phyloP scores from a whole-genome alignment of 1,284 basidiomycete genomes.

The Ustilago sp. region DNA sequence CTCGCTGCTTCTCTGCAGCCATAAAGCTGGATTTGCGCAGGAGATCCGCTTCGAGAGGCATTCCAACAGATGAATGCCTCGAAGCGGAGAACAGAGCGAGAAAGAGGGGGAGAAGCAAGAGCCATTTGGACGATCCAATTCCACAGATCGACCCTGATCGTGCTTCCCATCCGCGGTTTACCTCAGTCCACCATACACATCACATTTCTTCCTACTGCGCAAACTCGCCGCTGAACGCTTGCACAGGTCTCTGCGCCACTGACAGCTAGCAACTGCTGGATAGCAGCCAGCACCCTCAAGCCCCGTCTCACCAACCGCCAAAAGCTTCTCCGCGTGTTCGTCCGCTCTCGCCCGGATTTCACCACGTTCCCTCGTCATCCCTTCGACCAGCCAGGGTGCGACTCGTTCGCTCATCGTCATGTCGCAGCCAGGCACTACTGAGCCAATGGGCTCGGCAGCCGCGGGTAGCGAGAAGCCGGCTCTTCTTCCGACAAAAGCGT shows the following conservation, averaged over 20 bases:
- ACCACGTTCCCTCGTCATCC: neutral
- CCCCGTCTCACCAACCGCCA: neutral
- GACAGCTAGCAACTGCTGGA: neutral
- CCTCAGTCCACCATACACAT: neutral
- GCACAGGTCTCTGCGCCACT: neutral
- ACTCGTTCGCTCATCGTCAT: constrained; percentile 1
- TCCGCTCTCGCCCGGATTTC: too few relatives aligned
- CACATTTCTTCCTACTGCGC: neutral
- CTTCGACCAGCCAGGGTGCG: neutral
- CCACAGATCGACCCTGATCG: constrained; percentile 1
- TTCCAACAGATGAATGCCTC: constrained; percentile 10
- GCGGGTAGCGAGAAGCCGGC: constrained; percentile 6
- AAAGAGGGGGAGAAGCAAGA: neutral
- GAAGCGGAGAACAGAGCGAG: constrained; percentile 28
- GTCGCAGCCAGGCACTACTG: constrained; percentile 30
- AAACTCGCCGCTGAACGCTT: neutral
- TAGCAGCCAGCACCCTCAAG: neutral
- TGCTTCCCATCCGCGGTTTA: constrained; percentile 7
- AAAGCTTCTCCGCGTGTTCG: neutral
- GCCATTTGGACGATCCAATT: constrained; percentile 1
- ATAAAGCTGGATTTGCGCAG: constrained; percentile 7
- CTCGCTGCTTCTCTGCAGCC: neutral
- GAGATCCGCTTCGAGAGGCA: constrained; percentile 7
- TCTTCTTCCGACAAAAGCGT: constrained; percentile 10
- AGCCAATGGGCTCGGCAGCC: constrained; percentile 9